Evolutionary conservation across 371 early-diverging fungal genomes (phyloP).

Genomic region (Rhizopus stolonifer): DNA sequence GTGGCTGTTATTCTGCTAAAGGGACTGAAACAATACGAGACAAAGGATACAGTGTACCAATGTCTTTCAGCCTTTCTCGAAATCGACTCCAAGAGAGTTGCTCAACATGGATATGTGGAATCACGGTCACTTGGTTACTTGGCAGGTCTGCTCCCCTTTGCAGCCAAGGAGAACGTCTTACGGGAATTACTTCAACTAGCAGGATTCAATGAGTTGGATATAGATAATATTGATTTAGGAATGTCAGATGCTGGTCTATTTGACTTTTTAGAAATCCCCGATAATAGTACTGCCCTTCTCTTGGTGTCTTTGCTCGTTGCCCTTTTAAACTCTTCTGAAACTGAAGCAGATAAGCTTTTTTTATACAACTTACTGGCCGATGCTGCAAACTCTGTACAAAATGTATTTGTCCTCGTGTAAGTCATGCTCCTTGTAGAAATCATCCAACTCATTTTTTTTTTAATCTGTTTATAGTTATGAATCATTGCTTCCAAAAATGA

Average conservation of each 20-base stretch:
- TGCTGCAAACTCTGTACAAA: constrained; percentile 71
- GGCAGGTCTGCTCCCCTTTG: constrained; percentile 70
- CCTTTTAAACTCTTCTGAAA: constrained; percentile 80
- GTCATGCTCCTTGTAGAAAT: constrained; percentile 14
- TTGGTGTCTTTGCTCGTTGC: constrained; percentile 77
- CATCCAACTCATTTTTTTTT: neutral
- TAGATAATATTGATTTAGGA: constrained; percentile 53
- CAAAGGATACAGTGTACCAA: constrained; percentile 69
- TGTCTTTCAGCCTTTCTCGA: constrained; percentile 73
- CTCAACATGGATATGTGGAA: constrained; percentile 53
- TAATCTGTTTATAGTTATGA: constrained; percentile 56
- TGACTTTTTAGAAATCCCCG: constrained; percentile 68
- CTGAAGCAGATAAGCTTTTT: constrained; percentile 79
- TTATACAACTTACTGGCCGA: constrained; percentile 84
- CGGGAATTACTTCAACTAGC: constrained; percentile 62
- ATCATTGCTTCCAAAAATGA: constrained; percentile 74
- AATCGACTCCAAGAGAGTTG: constrained; percentile 58
- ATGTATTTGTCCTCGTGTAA: constrained; percentile 77
- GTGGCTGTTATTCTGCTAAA: constrained; percentile 77
- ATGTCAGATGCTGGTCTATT: constrained; percentile 62
- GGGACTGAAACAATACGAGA: constrained; percentile 76
- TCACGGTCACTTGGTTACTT: constrained; percentile 72
- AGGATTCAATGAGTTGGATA: constrained; percentile 51
- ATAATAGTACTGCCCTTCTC: constrained; percentile 69
- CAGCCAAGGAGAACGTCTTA: constrained; percentile 64